Evolutionary conservation across 495 filamentous ascomycete genomes (phyloP), one percentile per base, ranked within the genome.

Genomic region (Copromyces sp.): DNA sequence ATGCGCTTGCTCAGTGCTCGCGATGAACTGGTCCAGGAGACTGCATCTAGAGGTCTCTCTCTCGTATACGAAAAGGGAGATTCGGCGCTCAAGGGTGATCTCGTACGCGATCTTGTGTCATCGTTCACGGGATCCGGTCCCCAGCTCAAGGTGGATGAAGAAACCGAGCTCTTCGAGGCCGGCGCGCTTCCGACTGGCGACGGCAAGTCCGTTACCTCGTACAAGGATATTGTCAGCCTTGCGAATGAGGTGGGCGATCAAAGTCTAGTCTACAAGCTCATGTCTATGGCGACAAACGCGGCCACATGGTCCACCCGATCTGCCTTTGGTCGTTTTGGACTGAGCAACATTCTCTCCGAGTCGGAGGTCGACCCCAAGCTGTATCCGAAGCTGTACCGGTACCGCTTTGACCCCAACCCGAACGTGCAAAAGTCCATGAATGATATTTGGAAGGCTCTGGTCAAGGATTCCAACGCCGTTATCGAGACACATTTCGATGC

Each of bases 381-480:
- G 45, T 97, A 97, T 77, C 93, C 94, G 3, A 97, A 97, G 80
- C 86, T 99, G 7, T 99, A 92, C 80, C 89, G 95, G 40, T 99
- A 98, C 83, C 86, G 93, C 39, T 98, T 97, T 69, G 95, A 99
- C 81, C 95, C 95, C 0, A 97, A 97, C 78, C 88, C 90, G 5
- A 94, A 93, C 78, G 95, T 98, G 29, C 92, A 93, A 77, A 89
- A 90, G 59, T 94, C 94, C 5, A 99, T 99, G 95, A 94, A 95
- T 73, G 92, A 95, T 71, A 99, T 99, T 74, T 98, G 95, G 95
- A 92, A 91, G 76, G 90, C 95, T 0, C 80, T 98, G 40, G 93
- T 98, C 71, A 95, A 94, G 78, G 93, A 97, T 72, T 86, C 91
- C 11, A 88, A 87, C 3, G 85, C 86, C 9, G 91, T 91, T 24